These are phyloP conservation scores for Dimocarpus longan DNA, from an alignment of 345 rosid genomes.

Conservation along the genomic window DNA sequence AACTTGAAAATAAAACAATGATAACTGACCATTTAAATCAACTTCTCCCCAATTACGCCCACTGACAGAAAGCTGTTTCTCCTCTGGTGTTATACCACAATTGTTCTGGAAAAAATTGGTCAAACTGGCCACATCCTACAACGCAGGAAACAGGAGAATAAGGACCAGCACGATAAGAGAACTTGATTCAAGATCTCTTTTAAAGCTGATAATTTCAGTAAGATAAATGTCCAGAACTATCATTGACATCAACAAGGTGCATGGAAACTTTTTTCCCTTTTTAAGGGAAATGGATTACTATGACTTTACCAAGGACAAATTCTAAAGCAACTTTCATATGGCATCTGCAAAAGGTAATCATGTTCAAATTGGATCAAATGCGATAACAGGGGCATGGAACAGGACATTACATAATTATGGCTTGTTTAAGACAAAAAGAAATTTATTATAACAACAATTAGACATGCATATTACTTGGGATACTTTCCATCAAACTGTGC, in stretches of 20 bases:
- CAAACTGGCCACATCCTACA: constrained; percentile 75
- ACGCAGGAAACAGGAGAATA: constrained; percentile 7
- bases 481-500: neutral
- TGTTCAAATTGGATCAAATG: neutral
- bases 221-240: neutral
- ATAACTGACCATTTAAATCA: constrained; percentile 74
- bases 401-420: neutral
- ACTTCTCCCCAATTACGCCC: constrained; percentile 99
- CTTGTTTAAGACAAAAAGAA: neutral
- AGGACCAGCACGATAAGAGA: neutral
- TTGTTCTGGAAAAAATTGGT: constrained; percentile 71
- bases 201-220: neutral
- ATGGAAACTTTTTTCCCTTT: neutral
- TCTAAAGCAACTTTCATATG: neutral
- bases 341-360: neutral
- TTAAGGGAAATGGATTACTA: neutral
- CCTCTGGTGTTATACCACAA: constrained; percentile 73
- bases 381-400: neutral
- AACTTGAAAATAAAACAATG: constrained; percentile 1
- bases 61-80: constrained; percentile 87
- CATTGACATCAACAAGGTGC: neutral
- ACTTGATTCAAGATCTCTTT: neutral
- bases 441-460: neutral
- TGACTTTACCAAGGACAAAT: neutral
- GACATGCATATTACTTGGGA: neutral